Base-by-base conservation (phyloP, 768 basidiomycete species). In the Boletus huronensis region DNA sequence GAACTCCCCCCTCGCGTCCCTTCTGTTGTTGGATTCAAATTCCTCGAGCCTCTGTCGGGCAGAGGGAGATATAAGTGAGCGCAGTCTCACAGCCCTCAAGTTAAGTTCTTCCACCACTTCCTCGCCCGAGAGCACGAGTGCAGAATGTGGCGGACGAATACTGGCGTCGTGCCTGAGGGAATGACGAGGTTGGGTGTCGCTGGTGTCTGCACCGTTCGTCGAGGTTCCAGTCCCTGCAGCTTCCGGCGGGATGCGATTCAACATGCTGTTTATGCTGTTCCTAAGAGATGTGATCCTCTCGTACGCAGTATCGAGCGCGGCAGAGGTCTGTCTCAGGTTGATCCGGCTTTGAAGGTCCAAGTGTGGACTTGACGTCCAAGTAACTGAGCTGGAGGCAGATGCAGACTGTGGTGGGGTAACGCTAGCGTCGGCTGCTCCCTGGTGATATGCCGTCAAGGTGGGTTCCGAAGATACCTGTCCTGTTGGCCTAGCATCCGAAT, bases 221-320 rank as follows among this genome's bases (percentile, higher is more conserved):
- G 48, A 41, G 38, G 49, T 10, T 35, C 46, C 57, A 6, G 57
- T 50, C 13, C 56, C 60, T 55, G 54, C 34, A 39, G 50, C 54
- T 48, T 69, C 74, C 17, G 77, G 75, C 47, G 74, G 72, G 55
- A 80, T 68, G 55, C 69, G 66, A 58, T 62, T 64, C 61, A 72
- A 57, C 56, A 82, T 67, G 54, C 74, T 73, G 48, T 77, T 68
- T 34, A 85, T 73, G 57, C 74, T 81, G 29, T 75, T 76, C 54
- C 82, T 77, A 47, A 83, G 76, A 66, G 79, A 77, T 46, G 77
- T 75, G 62, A 84, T 79, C 43, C 80, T 77, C 57, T 72, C 75
- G 65, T 80, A 82, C 21, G 81, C 82, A 34, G 77, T 75, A 50
- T 82, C 79, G 36, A 84, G 70, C 7, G 78, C 78, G n/a, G 72